These are phyloP conservation scores for Phytophthora hybrid DNA, from an alignment of 352 stramenopile genomes.

Conservation along the genomic window DNA sequence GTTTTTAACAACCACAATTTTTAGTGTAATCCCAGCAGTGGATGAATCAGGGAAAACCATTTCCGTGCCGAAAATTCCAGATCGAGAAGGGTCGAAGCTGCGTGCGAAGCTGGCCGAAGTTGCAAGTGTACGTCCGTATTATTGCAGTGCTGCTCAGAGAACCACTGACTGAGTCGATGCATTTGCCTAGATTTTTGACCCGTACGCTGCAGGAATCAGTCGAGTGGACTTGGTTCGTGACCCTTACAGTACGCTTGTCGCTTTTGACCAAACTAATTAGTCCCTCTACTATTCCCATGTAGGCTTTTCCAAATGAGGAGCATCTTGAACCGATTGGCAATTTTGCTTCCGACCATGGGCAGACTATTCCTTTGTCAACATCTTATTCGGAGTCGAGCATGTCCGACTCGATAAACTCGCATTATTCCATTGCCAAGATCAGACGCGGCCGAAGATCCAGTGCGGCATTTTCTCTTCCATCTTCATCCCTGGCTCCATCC, in stretches of 20 bases:
- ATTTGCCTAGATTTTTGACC: conserved; percentile 74
- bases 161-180: not conserved
- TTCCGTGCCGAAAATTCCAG: conserved; percentile 75
- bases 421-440: conserved; percentile 79
- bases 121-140: conserved; percentile 53
- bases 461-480: conserved; percentile 46
- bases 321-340: conserved; percentile 82
- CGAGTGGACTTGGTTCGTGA: conserved; percentile 68
- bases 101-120: conserved; percentile 67
- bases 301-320: conserved; percentile 86
- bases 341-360: conserved; percentile 71
- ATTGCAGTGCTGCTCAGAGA: not conserved
- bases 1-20: not conserved
- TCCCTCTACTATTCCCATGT: not conserved
- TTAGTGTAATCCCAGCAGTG: conserved; percentile 76
- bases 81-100: conserved; percentile 73
- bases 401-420: conserved; percentile 56
- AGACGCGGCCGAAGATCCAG: conserved; percentile 66
- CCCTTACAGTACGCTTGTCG: not conserved
- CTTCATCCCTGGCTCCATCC: conserved; percentile 36
- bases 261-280: not conserved
- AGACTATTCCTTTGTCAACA: conserved; percentile 73
- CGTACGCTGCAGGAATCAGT: conserved; percentile 73
- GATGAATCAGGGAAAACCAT: conserved; percentile 71
- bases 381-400: conserved; percentile 66